Evolutionary conservation across 2,329 filamentous ascomycete species (phyloP).

Genomic region (Fonsecaea pedrosoi): DNA sequence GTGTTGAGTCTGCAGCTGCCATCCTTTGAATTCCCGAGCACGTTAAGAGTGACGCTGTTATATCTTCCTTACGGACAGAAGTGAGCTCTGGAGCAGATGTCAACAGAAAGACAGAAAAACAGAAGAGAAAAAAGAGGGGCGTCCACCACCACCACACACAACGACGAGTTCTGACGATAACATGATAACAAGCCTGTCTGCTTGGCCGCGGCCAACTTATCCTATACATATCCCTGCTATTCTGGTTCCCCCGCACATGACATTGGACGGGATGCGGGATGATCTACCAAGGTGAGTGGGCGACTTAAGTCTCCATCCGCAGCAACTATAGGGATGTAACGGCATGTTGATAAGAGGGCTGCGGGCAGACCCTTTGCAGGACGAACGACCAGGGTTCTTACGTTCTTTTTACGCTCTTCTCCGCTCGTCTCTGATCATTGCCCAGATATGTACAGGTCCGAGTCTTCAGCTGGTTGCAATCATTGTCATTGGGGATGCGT

Average conservation of each 20-base stretch:
- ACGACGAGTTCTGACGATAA: no score
- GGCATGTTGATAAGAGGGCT: not conserved
- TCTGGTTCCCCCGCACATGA: not conserved
- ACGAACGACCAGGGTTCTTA: not conserved
- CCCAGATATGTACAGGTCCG: not conserved
- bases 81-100: no score
- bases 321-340: not conserved
- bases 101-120: no score
- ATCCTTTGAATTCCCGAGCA: not conserved
- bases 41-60: not conserved
- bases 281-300: not conserved
- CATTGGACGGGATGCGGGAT: not conserved
- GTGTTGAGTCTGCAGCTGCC: not conserved
- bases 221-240: no score
- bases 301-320: not conserved
- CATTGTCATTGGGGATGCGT: not conserved
- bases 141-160: no score
- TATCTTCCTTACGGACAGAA: not conserved
- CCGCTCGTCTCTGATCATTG: not conserved
- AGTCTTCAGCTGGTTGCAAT: not conserved
- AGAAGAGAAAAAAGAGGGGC: no score
- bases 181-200: no score
- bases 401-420: not conserved
- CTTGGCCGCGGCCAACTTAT: no score
- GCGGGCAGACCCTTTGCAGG: not conserved